Evolutionary conservation across 2,329 filamentous ascomycete species (phyloP).

Genomic region (Decorospora gaudefroyi): DNA sequence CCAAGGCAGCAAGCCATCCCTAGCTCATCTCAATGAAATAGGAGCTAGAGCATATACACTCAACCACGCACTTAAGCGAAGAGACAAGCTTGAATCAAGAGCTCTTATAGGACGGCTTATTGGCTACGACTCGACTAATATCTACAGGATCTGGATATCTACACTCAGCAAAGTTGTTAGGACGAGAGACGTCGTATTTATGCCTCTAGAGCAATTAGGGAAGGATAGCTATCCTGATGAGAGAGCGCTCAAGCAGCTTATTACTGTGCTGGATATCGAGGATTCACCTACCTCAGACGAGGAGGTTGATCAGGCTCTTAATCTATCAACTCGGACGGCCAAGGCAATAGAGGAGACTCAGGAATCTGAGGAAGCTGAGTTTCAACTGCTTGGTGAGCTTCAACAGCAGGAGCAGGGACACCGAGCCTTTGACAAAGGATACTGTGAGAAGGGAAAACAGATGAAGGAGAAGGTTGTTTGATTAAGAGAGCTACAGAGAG

Average conservation of each 20-base stretch:
- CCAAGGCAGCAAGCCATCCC: not conserved
- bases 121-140: conserved; percentile 23
- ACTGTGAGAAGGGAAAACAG: too few relatives aligned
- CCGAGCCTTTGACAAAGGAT: not conserved
- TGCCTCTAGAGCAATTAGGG: too few relatives aligned
- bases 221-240: not conserved
- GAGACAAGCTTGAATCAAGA: conserved; percentile 13
- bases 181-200: not conserved
- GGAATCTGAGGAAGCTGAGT: not conserved
- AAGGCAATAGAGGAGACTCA: not conserved
- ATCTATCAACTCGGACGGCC: not conserved
- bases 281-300: not conserved
- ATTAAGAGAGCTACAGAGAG: too few relatives aligned
- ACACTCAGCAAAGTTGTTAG: not conserved
- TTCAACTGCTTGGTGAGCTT: not conserved
- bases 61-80: conserved; percentile 10
- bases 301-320: not conserved
- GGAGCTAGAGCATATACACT: conserved; percentile 14
- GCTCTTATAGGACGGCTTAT: conserved; percentile 23
- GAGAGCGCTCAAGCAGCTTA: not conserved
- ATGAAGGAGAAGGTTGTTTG: too few relatives aligned
- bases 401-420: not conserved
- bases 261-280: not conserved
- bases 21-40: not conserved
- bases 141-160: conserved; percentile 16